Percentiles rank a stretch among this genome's conserved stretches.
Conservation (phyloP, 805 yeast genomes). For the Metschnikowia anglica region DNA sequence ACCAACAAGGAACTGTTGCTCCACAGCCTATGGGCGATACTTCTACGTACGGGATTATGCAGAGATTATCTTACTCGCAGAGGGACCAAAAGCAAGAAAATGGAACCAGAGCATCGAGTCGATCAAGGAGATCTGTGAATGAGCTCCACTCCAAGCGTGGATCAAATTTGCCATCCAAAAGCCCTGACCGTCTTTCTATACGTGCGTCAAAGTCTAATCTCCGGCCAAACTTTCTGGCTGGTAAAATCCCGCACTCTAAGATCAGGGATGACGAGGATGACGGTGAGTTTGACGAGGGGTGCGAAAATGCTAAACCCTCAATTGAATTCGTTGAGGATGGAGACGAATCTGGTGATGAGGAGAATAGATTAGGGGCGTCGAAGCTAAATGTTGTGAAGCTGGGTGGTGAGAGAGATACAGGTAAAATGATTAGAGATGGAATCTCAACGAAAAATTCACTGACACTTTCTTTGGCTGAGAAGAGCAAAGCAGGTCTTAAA, state of each 20-base stretch:
- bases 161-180: conserved; percentile 2
- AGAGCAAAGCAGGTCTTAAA: conserved; percentile 9
- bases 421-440: neutral
- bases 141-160: conserved; percentile 6
- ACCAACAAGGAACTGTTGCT: conserved; percentile 3
- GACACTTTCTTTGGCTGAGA: conserved; percentile 7
- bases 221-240: conserved; percentile 68
- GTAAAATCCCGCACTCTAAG: conserved; percentile 66
- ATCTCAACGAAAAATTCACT: neutral
- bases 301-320: conserved; percentile 47
- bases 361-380: conserved; percentile 6
- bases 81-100: neutral
- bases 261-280: conserved; percentile 69
- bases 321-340: conserved; percentile 57
- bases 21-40: conserved; percentile 1
- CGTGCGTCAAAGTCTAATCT: conserved; percentile 38
- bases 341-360: conserved; percentile 14
- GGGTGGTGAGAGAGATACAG: conserved; percentile 11
- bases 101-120: neutral
- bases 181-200: conserved; percentile 31
- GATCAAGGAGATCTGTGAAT: neutral
- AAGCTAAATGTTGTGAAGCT: neutral
- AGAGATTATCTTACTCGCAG: neutral
- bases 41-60: neutral
- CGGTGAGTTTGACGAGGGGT: conserved; percentile 22